A percentile compares a stretch with the other conserved stretches of the same genome.
Evolutionary conservation across 1,284 basidiomycete genomes (phyloP).

Genomic region (Papiliotrema flavescens): DNA sequence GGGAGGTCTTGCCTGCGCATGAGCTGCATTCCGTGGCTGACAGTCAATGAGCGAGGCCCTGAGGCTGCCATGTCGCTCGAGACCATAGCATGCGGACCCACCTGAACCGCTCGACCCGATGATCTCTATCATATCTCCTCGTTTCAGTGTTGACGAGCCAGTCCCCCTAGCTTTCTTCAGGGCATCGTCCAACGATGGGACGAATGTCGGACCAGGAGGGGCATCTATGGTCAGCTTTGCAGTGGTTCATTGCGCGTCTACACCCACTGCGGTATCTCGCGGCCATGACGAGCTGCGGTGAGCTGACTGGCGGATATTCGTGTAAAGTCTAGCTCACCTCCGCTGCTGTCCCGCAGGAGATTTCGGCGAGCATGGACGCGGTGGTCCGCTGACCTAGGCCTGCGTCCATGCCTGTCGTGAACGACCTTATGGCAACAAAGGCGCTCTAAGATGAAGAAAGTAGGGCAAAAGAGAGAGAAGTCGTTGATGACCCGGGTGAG

Average conservation of each 20-base stretch:
- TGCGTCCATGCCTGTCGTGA: neutral
- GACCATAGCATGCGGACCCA: neutral
- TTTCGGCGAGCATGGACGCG: slow-evolving; percentile 23
- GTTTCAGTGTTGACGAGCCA: slow-evolving; percentile 33
- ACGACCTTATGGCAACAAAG: neutral
- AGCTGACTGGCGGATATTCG: neutral
- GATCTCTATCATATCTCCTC: slow-evolving; percentile 46
- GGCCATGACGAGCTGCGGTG: slow-evolving; percentile 25
- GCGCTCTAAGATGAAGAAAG: neutral
- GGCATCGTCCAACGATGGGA: slow-evolving; percentile 35
- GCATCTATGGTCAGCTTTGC: slow-evolving; percentile 22
- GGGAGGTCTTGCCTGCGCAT: slow-evolving; percentile 27
- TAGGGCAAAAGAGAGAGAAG: neutral
- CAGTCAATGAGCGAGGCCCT: too few relatives aligned
- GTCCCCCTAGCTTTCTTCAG: slow-evolving; percentile 30
- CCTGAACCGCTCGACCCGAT: slow-evolving; percentile 43
- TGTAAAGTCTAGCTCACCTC: slow-evolving; percentile 23
- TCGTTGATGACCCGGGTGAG: neutral
- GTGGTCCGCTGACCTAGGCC: slow-evolving; percentile 6
- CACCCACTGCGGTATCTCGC: slow-evolving; percentile 33
- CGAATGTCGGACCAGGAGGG: slow-evolving; percentile 43
- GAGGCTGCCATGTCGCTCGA: too few relatives aligned
- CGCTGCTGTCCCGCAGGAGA: slow-evolving; percentile 27
- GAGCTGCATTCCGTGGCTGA: too few relatives aligned
- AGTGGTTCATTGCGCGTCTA: neutral